Conservation (phyloP, 495 filamentous ascomycete species). For the Xylaria castorea region DNA sequence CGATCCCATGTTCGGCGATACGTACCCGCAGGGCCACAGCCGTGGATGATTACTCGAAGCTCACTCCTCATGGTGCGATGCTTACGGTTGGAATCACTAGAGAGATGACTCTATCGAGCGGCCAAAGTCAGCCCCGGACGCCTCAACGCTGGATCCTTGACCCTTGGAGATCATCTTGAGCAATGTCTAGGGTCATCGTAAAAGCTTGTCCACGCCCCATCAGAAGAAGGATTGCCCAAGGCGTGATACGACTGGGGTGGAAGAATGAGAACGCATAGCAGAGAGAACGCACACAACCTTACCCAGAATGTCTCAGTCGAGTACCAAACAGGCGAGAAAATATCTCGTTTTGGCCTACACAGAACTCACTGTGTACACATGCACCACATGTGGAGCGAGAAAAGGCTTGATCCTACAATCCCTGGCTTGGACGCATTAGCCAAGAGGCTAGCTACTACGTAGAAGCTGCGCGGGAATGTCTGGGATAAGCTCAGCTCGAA, state of each 20-base stretch:
- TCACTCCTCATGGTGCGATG: constrained; percentile 26
- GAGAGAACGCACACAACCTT: constrained; percentile 10
- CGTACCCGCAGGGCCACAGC: not conserved
- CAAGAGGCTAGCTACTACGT: too few relatives aligned
- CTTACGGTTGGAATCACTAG: constrained; percentile 18
- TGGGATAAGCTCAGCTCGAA: constrained; percentile 18
- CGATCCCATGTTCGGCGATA: constrained; percentile 20
- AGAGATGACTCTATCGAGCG: constrained; percentile 1
- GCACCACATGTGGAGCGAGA: not conserved
- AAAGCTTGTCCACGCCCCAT: not conserved
- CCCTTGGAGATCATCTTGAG: not conserved
- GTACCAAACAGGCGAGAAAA: not conserved
- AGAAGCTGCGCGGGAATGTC: not conserved
- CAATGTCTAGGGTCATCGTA: constrained; percentile 2
- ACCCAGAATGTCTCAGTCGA: not conserved
- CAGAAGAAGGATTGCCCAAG: not conserved
- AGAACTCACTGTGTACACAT: constrained; percentile 5
- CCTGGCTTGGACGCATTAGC: not conserved
- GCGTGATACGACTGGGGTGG: not conserved
- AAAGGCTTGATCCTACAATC: not conserved
- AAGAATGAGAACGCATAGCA: not conserved
- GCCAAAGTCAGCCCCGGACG: constrained; percentile 18
- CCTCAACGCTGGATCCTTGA: constrained; percentile 13
- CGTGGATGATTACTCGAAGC: constrained; percentile 24
- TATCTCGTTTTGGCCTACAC: not conserved